phyloP scores from a whole-genome alignment of 495 filamentous ascomycete species.

The Neurospora tetrasperma region DNA sequence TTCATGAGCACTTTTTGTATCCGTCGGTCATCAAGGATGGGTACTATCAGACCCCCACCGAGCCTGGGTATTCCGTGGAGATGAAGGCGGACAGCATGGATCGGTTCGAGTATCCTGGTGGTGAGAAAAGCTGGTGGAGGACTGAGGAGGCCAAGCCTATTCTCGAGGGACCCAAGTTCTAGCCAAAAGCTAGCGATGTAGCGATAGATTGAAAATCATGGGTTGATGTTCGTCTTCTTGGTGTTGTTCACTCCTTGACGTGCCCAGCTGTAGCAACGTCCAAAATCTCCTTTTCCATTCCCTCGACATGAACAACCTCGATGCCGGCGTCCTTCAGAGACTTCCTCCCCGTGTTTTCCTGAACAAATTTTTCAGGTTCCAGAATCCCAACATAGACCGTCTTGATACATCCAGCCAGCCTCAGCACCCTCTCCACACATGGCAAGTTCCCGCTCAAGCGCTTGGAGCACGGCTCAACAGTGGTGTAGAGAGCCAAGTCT shows the following conservation, averaged over 20 bases:
- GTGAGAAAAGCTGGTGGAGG: constrained; percentile 75
- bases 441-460: constrained; percentile 71
- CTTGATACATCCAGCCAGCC: constrained; percentile 50
- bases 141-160: constrained; percentile 58
- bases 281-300: constrained; percentile 74
- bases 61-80: constrained; percentile 82
- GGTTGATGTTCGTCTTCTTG: not conserved
- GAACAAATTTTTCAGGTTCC: constrained; percentile 85
- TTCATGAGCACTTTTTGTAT: constrained; percentile 89
- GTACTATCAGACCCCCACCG: constrained; percentile 75
- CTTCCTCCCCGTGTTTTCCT: constrained; percentile 60
- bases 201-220: not conserved
- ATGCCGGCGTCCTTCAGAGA: constrained; percentile 69
- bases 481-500: constrained; percentile 69
- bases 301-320: constrained; percentile 55
- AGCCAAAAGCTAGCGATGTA: not conserved
- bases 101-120: constrained; percentile 61
- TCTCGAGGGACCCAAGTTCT: constrained; percentile 47
- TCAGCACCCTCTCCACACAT: constrained; percentile 72
- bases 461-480: constrained; percentile 84
- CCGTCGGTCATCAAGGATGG: constrained; percentile 72
- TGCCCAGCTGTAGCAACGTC: constrained; percentile 75
- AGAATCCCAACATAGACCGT: constrained; percentile 80
- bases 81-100: constrained; percentile 89
- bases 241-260: constrained; percentile 3